These are phyloP conservation scores for Nicotiana undulata DNA, from an alignment of 257 asterid species.

Conservation along the genomic window DNA sequence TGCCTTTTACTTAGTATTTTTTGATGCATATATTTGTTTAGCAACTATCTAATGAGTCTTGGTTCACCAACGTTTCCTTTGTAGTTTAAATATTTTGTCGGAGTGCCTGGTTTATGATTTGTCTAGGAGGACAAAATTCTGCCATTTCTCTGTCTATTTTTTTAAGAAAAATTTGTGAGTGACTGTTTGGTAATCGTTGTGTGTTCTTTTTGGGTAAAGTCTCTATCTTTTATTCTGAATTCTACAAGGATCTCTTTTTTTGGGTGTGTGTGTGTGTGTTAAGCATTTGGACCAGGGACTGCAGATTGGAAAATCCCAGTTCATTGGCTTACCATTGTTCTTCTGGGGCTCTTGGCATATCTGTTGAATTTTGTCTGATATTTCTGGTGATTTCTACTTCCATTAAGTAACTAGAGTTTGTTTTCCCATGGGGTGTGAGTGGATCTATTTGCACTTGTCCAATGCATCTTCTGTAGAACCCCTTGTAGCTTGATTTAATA, in stretches of 20 bases:
- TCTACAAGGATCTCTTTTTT: background rate
- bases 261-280: background rate
- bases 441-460: background rate
- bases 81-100: background rate
- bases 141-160: background rate
- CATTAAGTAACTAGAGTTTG: background rate
- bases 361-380: background rate
- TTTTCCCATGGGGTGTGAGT: background rate
- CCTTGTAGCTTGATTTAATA: background rate
- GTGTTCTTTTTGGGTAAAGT: background rate
- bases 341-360: background rate
- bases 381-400: background rate
- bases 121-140: background rate
- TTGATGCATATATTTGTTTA: background rate
- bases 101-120: background rate
- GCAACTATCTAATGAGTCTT: background rate
- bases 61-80: background rate
- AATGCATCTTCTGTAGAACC: background rate
- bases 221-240: background rate
- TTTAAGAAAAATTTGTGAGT: background rate
- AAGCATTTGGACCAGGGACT: background rate
- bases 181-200: background rate
- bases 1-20: background rate
- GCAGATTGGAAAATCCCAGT: background rate
- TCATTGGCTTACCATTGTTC: background rate